Base-by-base conservation (phyloP, 2,329 filamentous ascomycete species). In the Scedosporium aurantiacum region DNA sequence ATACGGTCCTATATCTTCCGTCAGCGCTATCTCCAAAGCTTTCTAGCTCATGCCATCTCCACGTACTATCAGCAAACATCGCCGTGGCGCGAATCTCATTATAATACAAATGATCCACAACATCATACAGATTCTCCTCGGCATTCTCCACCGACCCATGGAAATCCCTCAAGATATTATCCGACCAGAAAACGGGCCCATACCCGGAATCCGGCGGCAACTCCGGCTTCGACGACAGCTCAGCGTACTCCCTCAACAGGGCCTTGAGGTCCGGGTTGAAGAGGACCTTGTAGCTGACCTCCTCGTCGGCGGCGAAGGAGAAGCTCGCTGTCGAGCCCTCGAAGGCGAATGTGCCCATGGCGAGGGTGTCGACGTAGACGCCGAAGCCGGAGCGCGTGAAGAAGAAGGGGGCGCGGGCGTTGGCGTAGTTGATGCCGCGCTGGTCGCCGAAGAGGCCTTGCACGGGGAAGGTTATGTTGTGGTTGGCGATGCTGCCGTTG, bases 341-440 rank as follows among this genome's bases (percentile, higher is more conserved):
- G 50, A 54, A 54, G 50, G 21, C 6, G 5, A 54, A 54, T 5
- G 50, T 54, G 23, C 50, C 50, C 50, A 54, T 54, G 50, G 50
- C 50, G 23, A 54, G 50, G 50, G 50, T 54, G 50, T 54, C 50
- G 50, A 54, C 50, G 50, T 54, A 54, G 50, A 54, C 50, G 50
- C 50, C 50, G 50, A 54, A 54, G 50, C 50, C 50, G 50, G 50
- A 54, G 18, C 50, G 50, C 18, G 50, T 54, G 50, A 54, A 54
- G 50, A 54, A 54, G 50, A 54, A 54, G 23, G 50, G 50, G 23
- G 50, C 50, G 23, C 50, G 50, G 18, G 50, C 50, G 12, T 54
- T 54, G 50, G 50, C 50, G 50, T 54, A 54, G 50, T 54, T 54
- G n/a, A 54, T 54, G 50, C 50, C 50, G 18, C 10, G 50, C 8